Conservation (phyloP, 805 yeast species). For the Blastobotrys terrestris region DNA sequence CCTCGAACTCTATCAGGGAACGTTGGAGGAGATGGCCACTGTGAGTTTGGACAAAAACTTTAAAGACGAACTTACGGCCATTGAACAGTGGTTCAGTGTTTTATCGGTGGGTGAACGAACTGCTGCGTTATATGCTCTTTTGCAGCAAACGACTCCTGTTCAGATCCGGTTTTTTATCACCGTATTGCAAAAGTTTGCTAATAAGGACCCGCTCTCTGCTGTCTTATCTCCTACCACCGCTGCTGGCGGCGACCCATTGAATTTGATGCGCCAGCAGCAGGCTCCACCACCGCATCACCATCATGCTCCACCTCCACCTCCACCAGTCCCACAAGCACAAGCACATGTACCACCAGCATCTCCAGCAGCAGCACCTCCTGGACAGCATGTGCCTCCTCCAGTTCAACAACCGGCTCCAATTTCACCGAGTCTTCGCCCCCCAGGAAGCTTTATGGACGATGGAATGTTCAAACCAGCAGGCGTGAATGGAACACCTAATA, state of each 20-base stretch:
- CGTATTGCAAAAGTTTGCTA: constrained; percentile 28
- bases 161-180: constrained; percentile 31
- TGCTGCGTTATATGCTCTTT: constrained; percentile 33
- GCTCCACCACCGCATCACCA: constrained; percentile 4
- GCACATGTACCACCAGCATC: constrained; percentile 5
- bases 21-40: constrained; percentile 29
- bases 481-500: neutral
- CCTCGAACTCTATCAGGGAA: constrained; percentile 26
- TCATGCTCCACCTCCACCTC: constrained; percentile 4
- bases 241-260: constrained; percentile 7
- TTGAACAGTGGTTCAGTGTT: constrained; percentile 37
- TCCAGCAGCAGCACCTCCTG: constrained; percentile 8
- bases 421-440: neutral
- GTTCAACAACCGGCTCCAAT: neutral
- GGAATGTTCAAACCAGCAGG: neutral
- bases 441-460: neutral
- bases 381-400: constrained; percentile 2
- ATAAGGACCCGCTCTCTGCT: constrained; percentile 20
- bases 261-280: constrained; percentile 6
- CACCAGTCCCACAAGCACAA: neutral
- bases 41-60: constrained; percentile 27
- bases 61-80: constrained; percentile 30
- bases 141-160: constrained; percentile 31
- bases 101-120: constrained; percentile 34
- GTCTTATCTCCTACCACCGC: constrained; percentile 20